Evolutionary conservation across 2,329 filamentous ascomycete species (phyloP), one percentile per base, ranked within the genome.

Genomic region (Cladosporium oxysporum): DNA sequence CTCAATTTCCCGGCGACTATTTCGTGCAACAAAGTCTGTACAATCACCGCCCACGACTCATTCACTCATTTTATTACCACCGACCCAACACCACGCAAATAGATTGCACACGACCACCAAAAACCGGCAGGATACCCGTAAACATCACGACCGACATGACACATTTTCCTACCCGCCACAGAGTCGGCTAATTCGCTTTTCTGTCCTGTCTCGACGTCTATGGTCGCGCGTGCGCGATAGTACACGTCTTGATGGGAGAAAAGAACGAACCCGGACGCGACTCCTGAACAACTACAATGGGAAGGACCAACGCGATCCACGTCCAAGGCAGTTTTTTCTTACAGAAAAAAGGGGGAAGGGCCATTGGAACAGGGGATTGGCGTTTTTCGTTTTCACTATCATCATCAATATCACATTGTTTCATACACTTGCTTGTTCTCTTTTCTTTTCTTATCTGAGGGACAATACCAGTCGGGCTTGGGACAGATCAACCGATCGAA

Each of bases 221-320:
- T 35, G 50, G 61, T 63, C 61, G 61, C 61, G 61, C 61, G 61
- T 63, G 61, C 61, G 61, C 61, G 61, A 63, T 63, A 63, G 61
- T 29, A 52, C 7, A 2, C 5, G 18, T 28, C 31, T 55, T 21
- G 52, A 31, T 6, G 18, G 52, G 6, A 33, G 28, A 23, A 55
- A 31, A 47, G n/a, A 47, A 47, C 41, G 41, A 47, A 47, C n/a
- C 41, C 41, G n/a, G 41, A 47, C 26, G 52, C 55, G 55, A 41
- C 31, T 58, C 31, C 55, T 58, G 52, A 21, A 55, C 52, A 55
- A 33, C 21, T n/a, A 35, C 41, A 58, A 58, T 21, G 52, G 26
- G n/a, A 52, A 12, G 52, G 28, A 55, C 18, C 16, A 55, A 23
- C 52, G 52, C 52, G 52, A 55, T 55, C 52, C 52, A 55, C 52